phyloP scores from a whole-genome alignment of 1,139 yeast species.

The Candida tropicalis region DNA sequence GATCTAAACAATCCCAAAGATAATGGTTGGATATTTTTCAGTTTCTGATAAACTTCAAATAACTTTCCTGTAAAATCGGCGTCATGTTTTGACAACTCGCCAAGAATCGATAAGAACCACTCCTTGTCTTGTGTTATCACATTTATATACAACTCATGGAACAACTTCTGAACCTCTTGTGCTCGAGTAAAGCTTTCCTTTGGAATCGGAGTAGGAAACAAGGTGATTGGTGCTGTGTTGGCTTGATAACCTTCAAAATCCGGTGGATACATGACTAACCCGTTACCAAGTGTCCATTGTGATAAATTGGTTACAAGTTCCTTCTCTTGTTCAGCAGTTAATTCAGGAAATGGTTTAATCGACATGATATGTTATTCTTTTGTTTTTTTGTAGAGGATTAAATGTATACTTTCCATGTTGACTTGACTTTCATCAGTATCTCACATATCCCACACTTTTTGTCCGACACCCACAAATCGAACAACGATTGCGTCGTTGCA shows the following conservation, averaged over 20 bases:
- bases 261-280: conserved; percentile 77
- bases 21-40: conserved; percentile 60
- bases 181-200: conserved; percentile 66
- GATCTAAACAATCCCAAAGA: conserved; percentile 87
- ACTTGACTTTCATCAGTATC: too few species aligned
- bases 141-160: conserved; percentile 73
- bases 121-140: conserved; percentile 53
- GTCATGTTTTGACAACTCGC: conserved; percentile 62
- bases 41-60: conserved; percentile 55
- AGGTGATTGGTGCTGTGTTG: conserved; percentile 79
- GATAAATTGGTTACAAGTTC: conserved; percentile 46
- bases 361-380: too few species aligned
- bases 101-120: conserved; percentile 65
- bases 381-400: too few species aligned
- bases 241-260: conserved; percentile 50
- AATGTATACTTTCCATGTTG: too few species aligned
- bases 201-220: conserved; percentile 91
- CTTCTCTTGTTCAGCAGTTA: conserved; percentile 28
- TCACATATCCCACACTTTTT: too few species aligned
- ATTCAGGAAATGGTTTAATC: conserved; percentile 34
- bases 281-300: conserved; percentile 82
- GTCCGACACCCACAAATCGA: too few species aligned
- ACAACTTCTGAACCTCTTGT: conserved; percentile 62
- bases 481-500: conserved; percentile 1
- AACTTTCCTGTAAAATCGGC: conserved; percentile 80